Conservation (phyloP, 495 filamentous ascomycete species). For the Neohortaea acidophila region DNA sequence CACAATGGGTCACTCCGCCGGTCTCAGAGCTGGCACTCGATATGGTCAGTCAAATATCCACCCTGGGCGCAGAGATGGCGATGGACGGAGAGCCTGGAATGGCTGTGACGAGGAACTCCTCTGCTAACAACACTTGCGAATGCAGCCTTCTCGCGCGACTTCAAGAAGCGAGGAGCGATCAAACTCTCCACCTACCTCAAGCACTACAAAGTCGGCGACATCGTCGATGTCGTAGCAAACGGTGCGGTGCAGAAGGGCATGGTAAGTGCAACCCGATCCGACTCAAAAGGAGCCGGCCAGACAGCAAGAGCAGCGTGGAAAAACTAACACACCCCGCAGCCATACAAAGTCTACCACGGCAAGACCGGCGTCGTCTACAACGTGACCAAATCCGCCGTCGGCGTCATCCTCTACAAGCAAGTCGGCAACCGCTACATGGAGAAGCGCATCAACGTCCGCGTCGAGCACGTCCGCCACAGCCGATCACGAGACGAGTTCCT, state of each 20-base stretch:
- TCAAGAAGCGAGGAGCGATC: slow-evolving; percentile 89
- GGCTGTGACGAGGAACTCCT: not conserved
- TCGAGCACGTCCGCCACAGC: slow-evolving; percentile 91
- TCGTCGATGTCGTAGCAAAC: slow-evolving; percentile 92
- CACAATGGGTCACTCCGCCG: slow-evolving; percentile 90
- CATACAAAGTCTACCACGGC: slow-evolving; percentile 53
- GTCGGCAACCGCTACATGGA: slow-evolving; percentile 97
- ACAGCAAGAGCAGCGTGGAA: slow-evolving; percentile 4
- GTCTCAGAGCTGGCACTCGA: slow-evolving; percentile 87
- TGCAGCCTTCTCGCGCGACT: slow-evolving; percentile 64
- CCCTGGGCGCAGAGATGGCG: not conserved
- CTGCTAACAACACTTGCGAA: slow-evolving; percentile 2
- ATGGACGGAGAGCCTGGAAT: slow-evolving; percentile 2
- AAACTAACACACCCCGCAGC: slow-evolving; percentile 42
- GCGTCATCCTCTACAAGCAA: slow-evolving; percentile 96
- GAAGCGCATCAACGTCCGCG: slow-evolving; percentile 97
- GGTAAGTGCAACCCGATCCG: slow-evolving; percentile 27
- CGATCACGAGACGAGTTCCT: slow-evolving; percentile 92
- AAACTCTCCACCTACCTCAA: slow-evolving; percentile 77
- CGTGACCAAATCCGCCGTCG: slow-evolving; percentile 76
- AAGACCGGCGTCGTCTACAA: slow-evolving; percentile 26
- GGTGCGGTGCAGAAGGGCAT: slow-evolving; percentile 97
- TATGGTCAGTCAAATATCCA: slow-evolving; percentile 22
- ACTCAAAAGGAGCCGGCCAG: not conserved
- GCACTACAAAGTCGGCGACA: slow-evolving; percentile 92